A percentile compares a stretch with the other conserved stretches of the same genome.
These are phyloP conservation scores for Manihot esculenta DNA, from an alignment of 441 rosid genomes.

Conservation along the genomic window DNA sequence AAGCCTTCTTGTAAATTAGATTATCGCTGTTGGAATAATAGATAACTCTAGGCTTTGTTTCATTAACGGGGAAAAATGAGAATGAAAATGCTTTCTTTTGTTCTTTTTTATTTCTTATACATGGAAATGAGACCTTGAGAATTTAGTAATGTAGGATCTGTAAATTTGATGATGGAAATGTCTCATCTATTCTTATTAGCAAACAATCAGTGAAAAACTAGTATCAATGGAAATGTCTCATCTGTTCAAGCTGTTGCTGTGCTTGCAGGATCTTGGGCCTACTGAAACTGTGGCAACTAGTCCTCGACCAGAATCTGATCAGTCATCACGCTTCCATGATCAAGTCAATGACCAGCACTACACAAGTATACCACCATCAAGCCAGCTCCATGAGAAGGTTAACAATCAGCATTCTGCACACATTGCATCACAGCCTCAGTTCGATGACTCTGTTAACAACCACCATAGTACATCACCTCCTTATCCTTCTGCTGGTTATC, in stretches of 20 bases:
- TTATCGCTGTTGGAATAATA: neutral
- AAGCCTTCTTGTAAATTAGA: neutral
- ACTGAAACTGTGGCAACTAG: slow-evolving; percentile 40
- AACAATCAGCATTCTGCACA: slow-evolving; percentile 32
- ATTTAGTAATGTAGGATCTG: neutral
- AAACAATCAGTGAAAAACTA: neutral
- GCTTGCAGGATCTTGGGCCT: slow-evolving; percentile 59
- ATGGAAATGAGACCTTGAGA: neutral
- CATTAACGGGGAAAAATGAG: neutral
- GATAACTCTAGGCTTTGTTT: neutral
- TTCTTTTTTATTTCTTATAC: neutral
- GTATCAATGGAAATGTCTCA: too few relatives aligned
- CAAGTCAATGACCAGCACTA: slow-evolving; percentile 32
- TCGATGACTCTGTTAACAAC: slow-evolving; percentile 40
- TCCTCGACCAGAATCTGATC: slow-evolving; percentile 48
- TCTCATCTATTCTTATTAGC: slow-evolving; percentile 3
- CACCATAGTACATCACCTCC: slow-evolving; percentile 46
- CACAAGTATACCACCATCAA: slow-evolving; percentile 29
- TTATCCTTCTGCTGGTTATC: slow-evolving; percentile 42
- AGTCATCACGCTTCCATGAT: slow-evolving; percentile 41
- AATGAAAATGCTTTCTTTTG: neutral
- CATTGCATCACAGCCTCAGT: slow-evolving; percentile 37
- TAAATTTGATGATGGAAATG: neutral
- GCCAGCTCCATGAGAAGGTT: slow-evolving; percentile 34
- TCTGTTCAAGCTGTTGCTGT: slow-evolving; percentile 7